Base-by-base conservation (phyloP, 2,329 filamentous ascomycete species). In the Beauveria sp. region DNA sequence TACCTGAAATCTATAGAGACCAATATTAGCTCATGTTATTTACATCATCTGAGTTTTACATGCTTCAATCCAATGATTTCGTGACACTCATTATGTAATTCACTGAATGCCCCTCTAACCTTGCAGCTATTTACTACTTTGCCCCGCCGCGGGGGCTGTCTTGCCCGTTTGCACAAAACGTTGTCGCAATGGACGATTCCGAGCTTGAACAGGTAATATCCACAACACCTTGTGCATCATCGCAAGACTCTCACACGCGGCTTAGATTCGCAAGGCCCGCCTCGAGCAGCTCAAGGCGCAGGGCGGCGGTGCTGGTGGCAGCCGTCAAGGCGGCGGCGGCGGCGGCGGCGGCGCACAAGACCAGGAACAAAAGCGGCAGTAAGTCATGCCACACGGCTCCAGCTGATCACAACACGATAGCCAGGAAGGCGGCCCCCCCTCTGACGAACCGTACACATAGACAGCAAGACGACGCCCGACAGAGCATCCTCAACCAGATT, bases 231-330 rank as follows among this genome's bases (percentile, higher is more conserved):
- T 20, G 5, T 18, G 0, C n/a, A n/a, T 49, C 28, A 14, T 9
- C 6, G 5, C 28, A 24, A 14, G 12, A 46, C 18, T 7, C 49
- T 60, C 7, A 64, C 57, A 20, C 51, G 5, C 14, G 3, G 6
- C 10, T 20, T 70, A 96, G 89, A 97, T 98, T 72, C 83, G 93
- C 73, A 89, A 91, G 75, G 93, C 93, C 70, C 91, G 95, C 65
- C 87, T 97, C 60, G 90, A 93, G 76, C 93, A 99, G 79, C 88
- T 98, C 67, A 95, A 96, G 76, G 83, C 92, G 69, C 80, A 89
- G 75, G 77, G 82, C 65, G 80, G 79, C 63, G 81, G 80, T 62
- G 76, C 75, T 58, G 75, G 77, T 52, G 75, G 77, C 52, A 76
- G 76, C 62, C 75, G 74, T 46, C 56, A 51, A 47, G 47, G 54